Conservation (phyloP, 352 stramenopile species). For the Phytophthora fragariaefolia region DNA sequence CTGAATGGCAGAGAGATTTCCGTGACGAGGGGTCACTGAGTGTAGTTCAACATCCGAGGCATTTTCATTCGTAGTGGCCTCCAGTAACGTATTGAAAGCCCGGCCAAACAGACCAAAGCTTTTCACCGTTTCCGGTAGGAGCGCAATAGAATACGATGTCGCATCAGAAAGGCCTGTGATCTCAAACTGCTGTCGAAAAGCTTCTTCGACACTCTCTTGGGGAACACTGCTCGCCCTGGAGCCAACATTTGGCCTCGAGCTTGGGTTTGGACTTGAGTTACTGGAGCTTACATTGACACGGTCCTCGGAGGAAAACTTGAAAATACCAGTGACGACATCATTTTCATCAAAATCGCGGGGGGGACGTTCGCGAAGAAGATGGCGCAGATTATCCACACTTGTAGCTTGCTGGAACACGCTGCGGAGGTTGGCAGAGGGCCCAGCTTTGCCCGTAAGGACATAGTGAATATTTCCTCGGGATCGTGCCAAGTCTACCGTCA, state of each 20-base stretch:
- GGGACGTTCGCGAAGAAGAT: slow-evolving; percentile 32
- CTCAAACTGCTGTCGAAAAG: slow-evolving; percentile 39
- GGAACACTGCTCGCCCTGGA: background rate
- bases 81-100: slow-evolving; percentile 49
- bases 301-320: slow-evolving; percentile 28
- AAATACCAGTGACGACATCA: slow-evolving; percentile 18
- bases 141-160: slow-evolving; percentile 55
- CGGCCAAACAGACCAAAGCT: slow-evolving; percentile 71
- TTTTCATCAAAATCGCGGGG: slow-evolving; percentile 10
- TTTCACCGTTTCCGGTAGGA: slow-evolving; percentile 68
- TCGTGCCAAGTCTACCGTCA: slow-evolving; percentile 49
- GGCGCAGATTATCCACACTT: slow-evolving; percentile 38
- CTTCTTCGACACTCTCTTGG: background rate
- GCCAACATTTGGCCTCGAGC: background rate
- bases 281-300: slow-evolving; percentile 1
- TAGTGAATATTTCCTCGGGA: slow-evolving; percentile 65
- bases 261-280: background rate
- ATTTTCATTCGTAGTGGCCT: slow-evolving; percentile 69
- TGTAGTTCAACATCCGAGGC: slow-evolving; percentile 58
- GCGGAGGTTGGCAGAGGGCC: slow-evolving; percentile 18
- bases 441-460: slow-evolving; percentile 19
- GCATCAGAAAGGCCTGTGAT: slow-evolving; percentile 54
- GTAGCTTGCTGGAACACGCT: slow-evolving; percentile 41
- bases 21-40: slow-evolving; percentile 36
- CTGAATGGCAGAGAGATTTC: slow-evolving; percentile 49